Percentiles rank a stretch among this genome's conserved stretches.
phyloP scores from a whole-genome alignment of 305 asterid genomes.

The Fraxinus sp. region DNA sequence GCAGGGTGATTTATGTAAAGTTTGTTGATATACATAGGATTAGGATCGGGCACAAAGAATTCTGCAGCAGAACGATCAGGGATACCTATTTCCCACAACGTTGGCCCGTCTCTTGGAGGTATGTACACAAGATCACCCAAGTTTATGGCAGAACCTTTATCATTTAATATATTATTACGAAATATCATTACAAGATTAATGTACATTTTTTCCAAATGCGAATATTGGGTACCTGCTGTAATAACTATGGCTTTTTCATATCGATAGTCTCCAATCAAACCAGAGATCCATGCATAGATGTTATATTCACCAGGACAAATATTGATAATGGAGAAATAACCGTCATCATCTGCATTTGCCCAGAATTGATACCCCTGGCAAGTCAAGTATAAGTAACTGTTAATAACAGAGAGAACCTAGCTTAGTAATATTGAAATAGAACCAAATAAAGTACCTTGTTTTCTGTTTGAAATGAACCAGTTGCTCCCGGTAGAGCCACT shows the following conservation, averaged over 20 bases:
- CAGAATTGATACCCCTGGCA: constrained; percentile 73
- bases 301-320: constrained; percentile 43
- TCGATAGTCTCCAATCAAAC: constrained; percentile 61
- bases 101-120: constrained; percentile 66
- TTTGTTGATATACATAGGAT: constrained; percentile 54
- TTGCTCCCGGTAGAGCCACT: constrained; percentile 55
- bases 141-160: constrained; percentile 42
- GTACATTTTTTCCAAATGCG: background rate
- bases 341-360: constrained; percentile 47
- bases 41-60: constrained; percentile 62
- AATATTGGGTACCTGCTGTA: constrained; percentile 34
- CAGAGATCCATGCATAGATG: constrained; percentile 60
- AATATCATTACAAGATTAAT: background rate
- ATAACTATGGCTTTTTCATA: constrained; percentile 32
- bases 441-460: constrained; percentile 45
- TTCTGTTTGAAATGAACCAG: constrained; percentile 68
- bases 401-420: background rate
- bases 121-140: constrained; percentile 42
- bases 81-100: constrained; percentile 74
- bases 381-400: background rate
- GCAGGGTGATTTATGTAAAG: constrained; percentile 45
- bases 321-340: constrained; percentile 50
- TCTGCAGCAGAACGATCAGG: constrained; percentile 68
- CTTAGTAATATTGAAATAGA: background rate
- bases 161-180: background rate